These are phyloP conservation scores for Phytophthora pseudosyringae DNA, from an alignment of 352 stramenopile genomes.

Conservation along the genomic window DNA sequence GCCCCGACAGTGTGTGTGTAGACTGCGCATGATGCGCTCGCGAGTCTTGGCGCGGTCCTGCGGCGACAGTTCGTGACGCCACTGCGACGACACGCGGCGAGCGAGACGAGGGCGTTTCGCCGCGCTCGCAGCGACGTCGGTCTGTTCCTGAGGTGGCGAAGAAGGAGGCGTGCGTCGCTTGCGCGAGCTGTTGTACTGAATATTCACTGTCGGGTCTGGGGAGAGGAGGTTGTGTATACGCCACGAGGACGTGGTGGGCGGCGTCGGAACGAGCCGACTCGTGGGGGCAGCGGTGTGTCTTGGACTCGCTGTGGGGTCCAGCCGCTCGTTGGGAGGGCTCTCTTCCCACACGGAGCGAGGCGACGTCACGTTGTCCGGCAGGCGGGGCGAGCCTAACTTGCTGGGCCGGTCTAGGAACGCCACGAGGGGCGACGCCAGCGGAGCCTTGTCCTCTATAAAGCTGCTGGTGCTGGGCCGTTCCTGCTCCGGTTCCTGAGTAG, in stretches of 20 bases:
- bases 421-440: conserved; percentile 36
- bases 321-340: conserved; percentile 29
- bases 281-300: conserved; percentile 27
- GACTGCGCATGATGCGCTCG: conserved; percentile 66
- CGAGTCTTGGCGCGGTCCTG: conserved; percentile 67
- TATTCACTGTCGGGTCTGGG: conserved; percentile 25
- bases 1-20: conserved; percentile 57
- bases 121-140: conserved; percentile 14
- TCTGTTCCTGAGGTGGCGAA: conserved; percentile 17
- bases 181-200: conserved; percentile 15
- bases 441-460: conserved; percentile 28
- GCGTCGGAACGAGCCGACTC: conserved; percentile 22
- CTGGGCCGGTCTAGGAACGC: conserved; percentile 37
- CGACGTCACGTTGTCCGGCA: conserved; percentile 41
- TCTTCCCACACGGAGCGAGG: conserved; percentile 51
- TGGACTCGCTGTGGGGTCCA: conserved; percentile 43
- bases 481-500: conserved; percentile 18
- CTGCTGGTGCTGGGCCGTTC: conserved; percentile 2
- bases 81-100: conserved; percentile 53
- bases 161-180: conserved; percentile 27
- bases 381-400: conserved; percentile 41
- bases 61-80: conserved; percentile 63
- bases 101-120: conserved; percentile 48
- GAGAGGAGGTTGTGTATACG: conserved; percentile 38
- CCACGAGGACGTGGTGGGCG: conserved; percentile 30